Evolutionary conservation across 495 filamentous ascomycete genomes (phyloP).

Genomic region (Podospora pseudoanserina): DNA sequence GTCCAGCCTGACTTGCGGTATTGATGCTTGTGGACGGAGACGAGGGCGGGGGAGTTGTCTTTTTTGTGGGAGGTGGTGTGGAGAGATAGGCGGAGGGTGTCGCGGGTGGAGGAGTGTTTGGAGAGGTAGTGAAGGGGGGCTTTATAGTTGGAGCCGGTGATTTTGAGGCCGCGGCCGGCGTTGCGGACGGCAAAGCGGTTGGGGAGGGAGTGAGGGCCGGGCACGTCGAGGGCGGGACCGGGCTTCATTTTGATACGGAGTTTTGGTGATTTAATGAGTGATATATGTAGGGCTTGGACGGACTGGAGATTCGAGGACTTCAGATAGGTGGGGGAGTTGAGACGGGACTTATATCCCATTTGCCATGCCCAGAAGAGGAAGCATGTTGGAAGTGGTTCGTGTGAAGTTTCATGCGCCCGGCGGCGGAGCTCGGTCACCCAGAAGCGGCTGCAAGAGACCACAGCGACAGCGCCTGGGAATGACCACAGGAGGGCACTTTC

Average conservation of each 20-base stretch:
- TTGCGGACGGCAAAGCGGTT: constrained; percentile 1
- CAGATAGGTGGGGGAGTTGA: neutral
- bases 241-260: neutral
- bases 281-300: neutral
- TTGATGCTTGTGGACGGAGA: constrained; percentile 1
- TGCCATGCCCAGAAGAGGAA: neutral
- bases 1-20: neutral
- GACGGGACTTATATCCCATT: neutral
- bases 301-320: neutral
- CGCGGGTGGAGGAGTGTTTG: neutral
- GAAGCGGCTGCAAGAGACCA: neutral
- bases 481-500: neutral
- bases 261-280: neutral
- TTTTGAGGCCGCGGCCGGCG: neutral
- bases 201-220: constrained; percentile 3
- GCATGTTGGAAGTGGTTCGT: neutral
- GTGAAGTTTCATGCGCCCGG: neutral
- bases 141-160: neutral
- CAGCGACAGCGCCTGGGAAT: neutral
- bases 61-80: neutral
- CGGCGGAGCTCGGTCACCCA: too few species aligned
- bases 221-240: neutral
- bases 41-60: neutral
- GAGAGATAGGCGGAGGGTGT: neutral
- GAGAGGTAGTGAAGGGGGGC: neutral